Percentiles rank a stretch among this genome's conserved stretches.
phyloP scores from a whole-genome alignment of 1,139 yeast species.

The Yamadazyma trypodendri region DNA sequence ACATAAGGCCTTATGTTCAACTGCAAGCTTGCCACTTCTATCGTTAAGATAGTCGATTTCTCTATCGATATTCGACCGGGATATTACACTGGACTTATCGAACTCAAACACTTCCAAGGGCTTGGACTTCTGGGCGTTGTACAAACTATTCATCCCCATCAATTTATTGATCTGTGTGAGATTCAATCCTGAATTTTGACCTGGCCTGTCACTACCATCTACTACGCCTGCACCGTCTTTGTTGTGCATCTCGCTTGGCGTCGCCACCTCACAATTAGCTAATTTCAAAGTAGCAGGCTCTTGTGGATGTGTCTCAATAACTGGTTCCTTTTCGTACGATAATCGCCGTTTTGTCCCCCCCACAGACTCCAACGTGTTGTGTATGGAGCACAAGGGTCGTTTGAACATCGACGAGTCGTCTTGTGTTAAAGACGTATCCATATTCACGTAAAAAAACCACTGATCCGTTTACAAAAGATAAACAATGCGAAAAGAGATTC shows the following conservation, averaged over 20 bases:
- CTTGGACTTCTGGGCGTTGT: constrained; percentile 7
- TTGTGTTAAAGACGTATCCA: neutral
- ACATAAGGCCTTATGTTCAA: constrained; percentile 16
- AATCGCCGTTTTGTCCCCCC: constrained; percentile 4
- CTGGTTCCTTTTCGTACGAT: constrained; percentile 4
- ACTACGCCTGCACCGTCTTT: neutral
- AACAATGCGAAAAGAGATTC: constrained; percentile 2
- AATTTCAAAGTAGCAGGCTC: neutral
- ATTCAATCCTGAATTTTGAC: constrained; percentile 8
- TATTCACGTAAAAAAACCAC: neutral
- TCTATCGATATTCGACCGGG: constrained; percentile 3
- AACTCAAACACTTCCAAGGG: constrained; percentile 2
- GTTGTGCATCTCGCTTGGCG: neutral
- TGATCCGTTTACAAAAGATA: neutral
- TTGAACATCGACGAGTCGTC: constrained; percentile 3
- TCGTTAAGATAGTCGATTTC: constrained; percentile 4
- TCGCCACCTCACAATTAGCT: constrained; percentile 1
- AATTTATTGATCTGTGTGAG: constrained; percentile 14
- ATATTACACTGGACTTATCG: neutral
- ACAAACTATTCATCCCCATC: constrained; percentile 13
- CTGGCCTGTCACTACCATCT: neutral
- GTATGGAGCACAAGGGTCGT: constrained; percentile 11
- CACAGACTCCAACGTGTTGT: constrained; percentile 8
- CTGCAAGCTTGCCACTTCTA: constrained; percentile 12
- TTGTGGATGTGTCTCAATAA: constrained; percentile 1